Conservation (phyloP, 805 yeast genomes). For the Teunomyces lycoperdinae region DNA sequence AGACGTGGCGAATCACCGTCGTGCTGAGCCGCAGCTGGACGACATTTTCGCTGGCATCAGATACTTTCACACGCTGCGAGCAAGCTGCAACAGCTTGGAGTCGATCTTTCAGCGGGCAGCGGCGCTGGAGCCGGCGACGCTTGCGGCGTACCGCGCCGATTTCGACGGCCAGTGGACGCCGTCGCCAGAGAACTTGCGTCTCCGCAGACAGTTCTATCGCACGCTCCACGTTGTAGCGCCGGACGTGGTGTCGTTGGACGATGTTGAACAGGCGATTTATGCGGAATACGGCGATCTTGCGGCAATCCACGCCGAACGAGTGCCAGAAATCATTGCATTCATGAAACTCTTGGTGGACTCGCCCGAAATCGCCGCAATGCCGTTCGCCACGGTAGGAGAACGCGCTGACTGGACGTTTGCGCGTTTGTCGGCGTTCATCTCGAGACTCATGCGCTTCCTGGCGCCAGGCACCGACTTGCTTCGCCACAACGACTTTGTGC, state of each 20-base stretch:
- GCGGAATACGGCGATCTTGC: constrained; percentile 22
- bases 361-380: constrained; percentile 15
- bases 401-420: constrained; percentile 21
- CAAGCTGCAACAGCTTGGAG: too few species aligned
- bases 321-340: constrained; percentile 27
- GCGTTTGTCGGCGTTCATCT: constrained; percentile 26
- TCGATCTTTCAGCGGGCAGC: too few species aligned
- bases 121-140: not conserved
- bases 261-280: constrained; percentile 21
- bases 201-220: constrained; percentile 21
- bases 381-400: constrained; percentile 5
- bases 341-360: constrained; percentile 36
- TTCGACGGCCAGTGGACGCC: constrained; percentile 14
- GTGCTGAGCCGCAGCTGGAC: constrained; percentile 15
- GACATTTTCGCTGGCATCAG: constrained; percentile 23
- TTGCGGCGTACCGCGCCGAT: constrained; percentile 1
- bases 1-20: constrained; percentile 27
- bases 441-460: constrained; percentile 25
- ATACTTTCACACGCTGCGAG: constrained; percentile 35
- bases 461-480: constrained; percentile 22
- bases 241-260: constrained; percentile 20
- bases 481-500: constrained; percentile 25
- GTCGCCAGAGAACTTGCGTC: constrained; percentile 15
- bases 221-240: constrained; percentile 27
- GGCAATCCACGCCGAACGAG: constrained; percentile 16